A percentile compares a stretch with the other conserved stretches of the same genome.
Evolutionary conservation across 345 rosid genomes (phyloP).

Genomic region (Pugionium cornutum): DNA sequence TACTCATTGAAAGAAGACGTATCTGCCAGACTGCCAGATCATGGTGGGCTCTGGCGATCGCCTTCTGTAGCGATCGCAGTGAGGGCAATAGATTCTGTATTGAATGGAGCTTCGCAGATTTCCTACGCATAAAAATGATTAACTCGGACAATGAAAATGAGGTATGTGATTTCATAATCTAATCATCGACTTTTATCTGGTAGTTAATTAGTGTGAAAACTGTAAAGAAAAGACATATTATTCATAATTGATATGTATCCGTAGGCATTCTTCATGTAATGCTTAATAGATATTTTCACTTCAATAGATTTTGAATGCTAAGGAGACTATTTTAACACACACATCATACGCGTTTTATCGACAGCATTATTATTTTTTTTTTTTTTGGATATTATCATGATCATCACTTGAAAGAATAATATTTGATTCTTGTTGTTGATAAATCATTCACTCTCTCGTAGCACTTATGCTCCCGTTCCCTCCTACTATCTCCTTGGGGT

Average conservation of each 20-base stretch:
- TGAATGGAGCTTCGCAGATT: conserved; percentile 76
- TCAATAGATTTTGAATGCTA: too few species aligned
- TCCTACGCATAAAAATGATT: conserved; percentile 51
- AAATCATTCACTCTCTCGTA: conserved; percentile 10
- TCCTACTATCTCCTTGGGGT: conserved; percentile 24
- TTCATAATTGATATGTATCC: too few species aligned
- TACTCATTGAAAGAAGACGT: conserved; percentile 90
- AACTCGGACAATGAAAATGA: too few species aligned
- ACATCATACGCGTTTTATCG: too few species aligned
- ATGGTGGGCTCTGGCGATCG: conserved; percentile 79
- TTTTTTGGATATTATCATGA: background rate
- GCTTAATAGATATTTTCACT: too few species aligned
- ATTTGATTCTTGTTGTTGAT: background rate
- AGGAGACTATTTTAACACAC: too few species aligned
- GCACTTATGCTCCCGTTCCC: conserved; percentile 17
- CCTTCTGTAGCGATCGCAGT: conserved; percentile 80
- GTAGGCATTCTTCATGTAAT: too few species aligned
- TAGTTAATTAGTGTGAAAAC: too few species aligned
- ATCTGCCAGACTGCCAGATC: conserved; percentile 86
- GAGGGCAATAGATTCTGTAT: conserved; percentile 78
- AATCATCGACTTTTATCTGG: too few species aligned
- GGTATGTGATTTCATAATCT: too few species aligned
- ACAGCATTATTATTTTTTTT: too few species aligned
- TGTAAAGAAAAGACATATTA: too few species aligned
- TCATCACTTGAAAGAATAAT: conserved; percentile 13